These are phyloP conservation scores for Nicotiana tomentosiformis DNA, from an alignment of 257 asterid species.

Conservation along the genomic window DNA sequence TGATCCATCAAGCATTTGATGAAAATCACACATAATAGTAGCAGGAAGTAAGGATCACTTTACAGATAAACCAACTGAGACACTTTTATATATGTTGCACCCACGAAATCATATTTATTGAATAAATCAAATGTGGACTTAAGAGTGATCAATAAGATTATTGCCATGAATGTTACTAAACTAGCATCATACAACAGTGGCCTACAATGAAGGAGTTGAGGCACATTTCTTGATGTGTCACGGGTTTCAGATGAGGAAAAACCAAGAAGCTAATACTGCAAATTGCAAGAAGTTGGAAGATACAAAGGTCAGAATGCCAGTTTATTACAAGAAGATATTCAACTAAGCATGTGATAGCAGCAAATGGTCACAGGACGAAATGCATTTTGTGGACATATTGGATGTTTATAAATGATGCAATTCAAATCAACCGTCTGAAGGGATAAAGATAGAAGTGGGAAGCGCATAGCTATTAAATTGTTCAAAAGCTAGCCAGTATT, in stretches of 20 bases:
- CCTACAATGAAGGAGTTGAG: neutral
- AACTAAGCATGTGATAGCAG: neutral
- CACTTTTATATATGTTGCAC: too few species aligned
- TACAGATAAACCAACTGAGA: neutral
- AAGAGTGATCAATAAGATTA: neutral
- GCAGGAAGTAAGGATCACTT: neutral
- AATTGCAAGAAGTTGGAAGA: neutral
- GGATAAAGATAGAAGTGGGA: neutral
- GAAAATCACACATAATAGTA: neutral
- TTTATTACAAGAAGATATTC: constrained; percentile 6
- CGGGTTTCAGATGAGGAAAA: neutral
- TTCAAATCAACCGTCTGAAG: neutral
- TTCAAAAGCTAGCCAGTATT: neutral
- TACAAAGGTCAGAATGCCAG: neutral
- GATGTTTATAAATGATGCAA: neutral
- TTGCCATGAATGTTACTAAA: neutral
- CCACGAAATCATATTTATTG: neutral
- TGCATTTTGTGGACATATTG: neutral
- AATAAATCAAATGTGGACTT: neutral
- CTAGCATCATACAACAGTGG: neutral
- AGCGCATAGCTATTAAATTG: neutral
- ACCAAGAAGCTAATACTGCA: neutral
- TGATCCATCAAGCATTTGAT: neutral
- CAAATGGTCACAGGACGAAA: neutral
- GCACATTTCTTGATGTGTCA: neutral